Percentiles rank a stretch among this genome's conserved stretches.
Conservation (phyloP, 2,329 filamentous ascomycete genomes). For the Fusarium sp. region DNA sequence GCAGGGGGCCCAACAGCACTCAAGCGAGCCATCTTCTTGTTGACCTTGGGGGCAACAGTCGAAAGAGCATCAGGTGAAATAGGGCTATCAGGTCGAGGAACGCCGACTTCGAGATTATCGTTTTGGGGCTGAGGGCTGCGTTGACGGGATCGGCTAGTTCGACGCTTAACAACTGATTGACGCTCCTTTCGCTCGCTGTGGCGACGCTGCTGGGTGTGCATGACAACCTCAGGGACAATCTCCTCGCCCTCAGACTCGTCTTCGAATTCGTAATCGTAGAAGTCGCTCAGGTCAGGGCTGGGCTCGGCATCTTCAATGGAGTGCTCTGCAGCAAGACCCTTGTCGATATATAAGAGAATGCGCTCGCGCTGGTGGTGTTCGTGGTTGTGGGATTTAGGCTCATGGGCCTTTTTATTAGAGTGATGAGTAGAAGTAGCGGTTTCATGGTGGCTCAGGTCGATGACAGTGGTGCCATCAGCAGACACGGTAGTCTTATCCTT, state of each 20-base stretch:
- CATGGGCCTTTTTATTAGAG: constrained; percentile 26
- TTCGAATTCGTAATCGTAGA: constrained; percentile 54
- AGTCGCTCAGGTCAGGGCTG: constrained; percentile 56
- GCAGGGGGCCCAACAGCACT: constrained; percentile 50
- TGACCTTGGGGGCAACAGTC: constrained; percentile 41
- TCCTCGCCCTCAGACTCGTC: constrained; percentile 40
- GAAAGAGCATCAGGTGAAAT: constrained; percentile 53
- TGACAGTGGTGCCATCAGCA: constrained; percentile 43
- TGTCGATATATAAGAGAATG: constrained; percentile 50
- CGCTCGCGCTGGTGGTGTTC: constrained; percentile 42
- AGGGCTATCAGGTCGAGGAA: constrained; percentile 58
- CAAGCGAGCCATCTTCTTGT: constrained; percentile 57
- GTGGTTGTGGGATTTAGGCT: constrained; percentile 18
- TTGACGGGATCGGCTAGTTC: constrained; percentile 19
- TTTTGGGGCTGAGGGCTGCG: constrained; percentile 5
- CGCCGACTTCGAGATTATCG: constrained; percentile 40
- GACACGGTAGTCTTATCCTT: constrained; percentile 44
- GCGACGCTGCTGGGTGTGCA: constrained; percentile 35
- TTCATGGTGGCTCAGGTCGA: constrained; percentile 40
- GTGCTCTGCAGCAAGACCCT: constrained; percentile 39
- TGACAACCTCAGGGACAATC: constrained; percentile 31
- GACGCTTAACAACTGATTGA: constrained; percentile 24
- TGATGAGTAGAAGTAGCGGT: constrained; percentile 4
- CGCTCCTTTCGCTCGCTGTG: constrained; percentile 17
- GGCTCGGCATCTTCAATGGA: constrained; percentile 49